Base-by-base conservation (phyloP, 257 asterid genomes). In the Capsicum pubescens region DNA sequence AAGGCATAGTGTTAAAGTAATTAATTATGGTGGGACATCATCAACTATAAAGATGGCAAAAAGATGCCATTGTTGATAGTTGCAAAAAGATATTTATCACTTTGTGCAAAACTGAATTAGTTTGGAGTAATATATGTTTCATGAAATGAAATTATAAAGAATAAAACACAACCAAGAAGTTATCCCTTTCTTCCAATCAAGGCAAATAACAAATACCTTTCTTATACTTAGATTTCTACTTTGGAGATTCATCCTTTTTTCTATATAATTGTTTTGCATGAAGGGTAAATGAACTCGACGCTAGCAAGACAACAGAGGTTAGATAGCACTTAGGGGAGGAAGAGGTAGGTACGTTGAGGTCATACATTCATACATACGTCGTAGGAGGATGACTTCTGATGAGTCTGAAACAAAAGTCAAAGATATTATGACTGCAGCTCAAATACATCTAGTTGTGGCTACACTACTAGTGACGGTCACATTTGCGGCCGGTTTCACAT, bases 401-500 rank as follows among this genome's bases (percentile, higher is more conserved):
- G 36, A 59, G 60, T 4, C 11, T 77, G 9, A 82, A 11, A 9
- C 80, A 52, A 48, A 74, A 35, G 58, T 70, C 11, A 66, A 42
- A 36, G 58, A 55, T 9, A 82, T 78, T 35, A 42, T 82, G 61
- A 71, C 60, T 5, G 79, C 79, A 70, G 57, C 79, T 70, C 79
- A 70, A 70, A 79, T 71, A 55, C 80, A 81, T 26, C 17, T 83
- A 39, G 61, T 86, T 7, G 88, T 86, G 26, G 79, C 79, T 0
- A 70, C 79, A 42, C 79, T 70, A 42, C 36, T 70, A 70, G 56
- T 70, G 50, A 70, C 79, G 2, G 79, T 70, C 36, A 70, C 79
- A 35, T 70, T 70, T 6, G 36, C 79, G 9, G 79, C 58, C 79
- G n/a, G 88, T 84, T 54, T 86, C 61, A 86, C 88, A 8, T 10